These are phyloP conservation scores for Tilletia setariae DNA, from an alignment of 1,284 basidiomycete species.

Conservation along the genomic window DNA sequence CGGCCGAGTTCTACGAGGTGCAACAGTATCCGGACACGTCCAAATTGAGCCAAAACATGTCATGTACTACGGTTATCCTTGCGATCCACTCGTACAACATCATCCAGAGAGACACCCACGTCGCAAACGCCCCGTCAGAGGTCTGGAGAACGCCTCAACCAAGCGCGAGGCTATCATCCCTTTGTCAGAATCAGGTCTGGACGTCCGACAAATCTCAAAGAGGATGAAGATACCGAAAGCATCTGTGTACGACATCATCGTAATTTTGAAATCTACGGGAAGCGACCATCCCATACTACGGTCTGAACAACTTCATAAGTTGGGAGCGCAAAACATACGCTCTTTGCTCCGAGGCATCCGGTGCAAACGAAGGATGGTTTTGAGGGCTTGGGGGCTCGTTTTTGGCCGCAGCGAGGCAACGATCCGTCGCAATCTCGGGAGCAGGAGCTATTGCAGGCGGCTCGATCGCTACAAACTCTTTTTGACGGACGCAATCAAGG, in stretches of 20 bases:
- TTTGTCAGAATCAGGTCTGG: not conserved
- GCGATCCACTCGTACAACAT: not conserved
- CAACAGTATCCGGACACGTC: conserved; percentile 5
- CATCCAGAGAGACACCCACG: not conserved
- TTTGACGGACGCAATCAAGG: not conserved
- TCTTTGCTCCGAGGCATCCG: not conserved
- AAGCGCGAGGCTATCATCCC: not conserved
- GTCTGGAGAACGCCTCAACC: not conserved
- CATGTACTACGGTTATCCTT: not conserved
- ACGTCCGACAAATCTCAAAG: not conserved
- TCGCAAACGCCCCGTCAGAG: not conserved
- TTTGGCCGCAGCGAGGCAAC: not conserved
- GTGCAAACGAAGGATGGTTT: not conserved
- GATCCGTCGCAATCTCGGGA: not conserved
- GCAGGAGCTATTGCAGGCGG: not conserved
- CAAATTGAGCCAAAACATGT: not conserved
- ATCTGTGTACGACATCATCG: not conserved
- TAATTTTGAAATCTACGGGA: not conserved
- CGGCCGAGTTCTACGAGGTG: conserved; percentile 4
- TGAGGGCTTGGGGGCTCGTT: not conserved
- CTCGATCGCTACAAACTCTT: not conserved
- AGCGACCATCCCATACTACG: not conserved
- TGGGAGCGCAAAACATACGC: not conserved
- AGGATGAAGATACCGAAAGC: not conserved
- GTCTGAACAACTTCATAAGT: not conserved